A percentile compares a stretch with the other conserved stretches of the same genome.
Evolutionary conservation across 2,329 filamentous ascomycete species (phyloP).

Genomic region (Hawksworthiomyces lignivorus): DNA sequence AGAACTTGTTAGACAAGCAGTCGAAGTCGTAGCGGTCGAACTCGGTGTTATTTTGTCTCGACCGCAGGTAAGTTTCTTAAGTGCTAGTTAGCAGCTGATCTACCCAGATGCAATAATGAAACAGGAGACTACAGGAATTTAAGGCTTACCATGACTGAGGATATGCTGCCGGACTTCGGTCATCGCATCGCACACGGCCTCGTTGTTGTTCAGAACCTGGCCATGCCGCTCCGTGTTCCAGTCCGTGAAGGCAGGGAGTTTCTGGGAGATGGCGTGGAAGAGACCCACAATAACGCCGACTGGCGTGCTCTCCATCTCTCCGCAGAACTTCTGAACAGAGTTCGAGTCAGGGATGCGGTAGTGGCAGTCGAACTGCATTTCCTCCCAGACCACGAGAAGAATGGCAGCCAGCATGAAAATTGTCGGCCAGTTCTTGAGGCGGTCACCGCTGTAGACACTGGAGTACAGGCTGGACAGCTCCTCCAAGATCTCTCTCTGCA

Average conservation of each 20-base stretch:
- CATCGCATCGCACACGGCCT: conserved; percentile 89
- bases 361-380: conserved; percentile 98
- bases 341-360: conserved; percentile 82
- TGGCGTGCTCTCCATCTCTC: conserved; percentile 91
- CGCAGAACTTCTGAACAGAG: conserved; percentile 89
- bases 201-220: conserved; percentile 82
- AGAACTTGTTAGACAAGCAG: conserved; percentile 92
- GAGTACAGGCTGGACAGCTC: conserved; percentile 89
- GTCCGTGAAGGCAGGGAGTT: conserved; percentile 83
- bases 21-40: conserved; percentile 93
- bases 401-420: conserved; percentile 97
- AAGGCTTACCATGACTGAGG: conserved; percentile 76
- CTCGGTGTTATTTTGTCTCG: conserved; percentile 62
- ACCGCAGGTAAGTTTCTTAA: conserved; percentile 77
- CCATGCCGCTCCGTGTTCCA: conserved; percentile 93
- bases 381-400: conserved; percentile 89
- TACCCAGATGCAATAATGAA: neutral
- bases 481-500: conserved; percentile 92
- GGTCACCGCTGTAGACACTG: conserved; percentile 95
- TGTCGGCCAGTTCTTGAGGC: conserved; percentile 97
- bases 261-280: conserved; percentile 96
- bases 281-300: conserved; percentile 94
- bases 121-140: neutral
- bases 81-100: too few species aligned
- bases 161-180: conserved; percentile 91